Percentiles rank a stretch among this genome's conserved stretches.
phyloP scores from a whole-genome alignment of 768 basidiomycete genomes.

The Boletus patriciae region DNA sequence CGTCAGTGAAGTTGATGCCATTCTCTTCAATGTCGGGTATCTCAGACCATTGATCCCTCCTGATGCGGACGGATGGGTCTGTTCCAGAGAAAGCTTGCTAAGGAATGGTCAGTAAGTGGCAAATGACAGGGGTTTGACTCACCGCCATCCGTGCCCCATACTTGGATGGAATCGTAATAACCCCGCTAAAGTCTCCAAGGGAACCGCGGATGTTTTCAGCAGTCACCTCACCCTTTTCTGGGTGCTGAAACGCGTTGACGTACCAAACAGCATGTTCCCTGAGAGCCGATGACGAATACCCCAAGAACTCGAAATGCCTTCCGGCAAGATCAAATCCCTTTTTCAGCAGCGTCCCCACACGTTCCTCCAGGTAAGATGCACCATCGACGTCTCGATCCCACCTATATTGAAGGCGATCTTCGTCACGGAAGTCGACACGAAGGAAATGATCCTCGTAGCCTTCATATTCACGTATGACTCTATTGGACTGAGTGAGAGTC shows the following conservation, averaged over 20 bases:
- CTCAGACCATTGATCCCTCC: slow-evolving; percentile 57
- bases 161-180: slow-evolving; percentile 66
- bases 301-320: slow-evolving; percentile 74
- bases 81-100: slow-evolving; percentile 82
- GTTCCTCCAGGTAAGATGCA: slow-evolving; percentile 50
- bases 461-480: slow-evolving; percentile 68
- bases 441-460: slow-evolving; percentile 68
- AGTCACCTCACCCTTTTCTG: slow-evolving; percentile 44
- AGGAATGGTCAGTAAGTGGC: slow-evolving; percentile 7
- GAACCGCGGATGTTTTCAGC: slow-evolving; percentile 58
- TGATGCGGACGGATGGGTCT: slow-evolving; percentile 66
- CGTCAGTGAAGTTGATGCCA: slow-evolving; percentile 64
- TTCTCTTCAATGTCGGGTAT: slow-evolving; percentile 55
- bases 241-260: slow-evolving; percentile 58
- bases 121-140: neutral
- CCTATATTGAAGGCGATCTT: slow-evolving; percentile 71
- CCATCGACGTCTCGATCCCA: slow-evolving; percentile 71
- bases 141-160: slow-evolving; percentile 75
- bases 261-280: slow-evolving; percentile 86
- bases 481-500: slow-evolving; percentile 72
- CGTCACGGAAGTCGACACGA: slow-evolving; percentile 83
- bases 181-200: slow-evolving; percentile 67
- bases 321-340: slow-evolving; percentile 70
- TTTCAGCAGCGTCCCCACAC: slow-evolving; percentile 60
- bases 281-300: slow-evolving; percentile 77